phyloP scores from a whole-genome alignment of 2,329 filamentous ascomycete genomes.

The Didymella glomerata region DNA sequence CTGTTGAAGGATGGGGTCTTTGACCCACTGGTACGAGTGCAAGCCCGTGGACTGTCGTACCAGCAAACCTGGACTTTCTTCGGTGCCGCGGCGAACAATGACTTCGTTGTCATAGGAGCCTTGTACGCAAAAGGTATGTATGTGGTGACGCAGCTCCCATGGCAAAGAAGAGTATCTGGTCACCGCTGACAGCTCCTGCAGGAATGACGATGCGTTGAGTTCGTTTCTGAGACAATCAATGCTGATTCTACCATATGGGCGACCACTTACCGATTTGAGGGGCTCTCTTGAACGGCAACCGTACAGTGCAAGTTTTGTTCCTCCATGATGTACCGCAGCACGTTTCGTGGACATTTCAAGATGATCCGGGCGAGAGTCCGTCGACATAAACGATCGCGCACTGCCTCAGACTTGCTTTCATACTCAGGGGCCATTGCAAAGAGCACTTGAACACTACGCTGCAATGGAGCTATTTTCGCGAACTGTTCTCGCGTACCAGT shows the following conservation, averaged over 20 bases:
- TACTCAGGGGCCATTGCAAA: not conserved
- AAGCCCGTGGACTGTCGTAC: conserved; percentile 24
- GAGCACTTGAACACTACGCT: conserved; percentile 20
- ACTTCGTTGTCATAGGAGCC: conserved; percentile 33
- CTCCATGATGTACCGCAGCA: not conserved
- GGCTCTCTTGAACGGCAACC: not conserved
- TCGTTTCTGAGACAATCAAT: not conserved
- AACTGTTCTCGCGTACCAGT: conserved; percentile 10
- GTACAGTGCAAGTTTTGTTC: not conserved
- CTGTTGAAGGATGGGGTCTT: conserved; percentile 24
- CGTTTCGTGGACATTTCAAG: not conserved
- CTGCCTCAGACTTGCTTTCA: not conserved
- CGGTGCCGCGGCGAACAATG: conserved; percentile 24
- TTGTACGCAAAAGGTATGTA: conserved; percentile 31
- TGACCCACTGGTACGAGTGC: conserved; percentile 30
- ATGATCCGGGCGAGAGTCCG: not conserved
- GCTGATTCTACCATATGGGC: not conserved
- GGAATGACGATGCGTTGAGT: not conserved
- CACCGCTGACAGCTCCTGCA: conserved; percentile 1
- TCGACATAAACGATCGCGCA: conserved; percentile 1
- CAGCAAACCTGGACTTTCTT: conserved; percentile 14
- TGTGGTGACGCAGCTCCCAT: conserved; percentile 32
- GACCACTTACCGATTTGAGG: conserved; percentile 1
- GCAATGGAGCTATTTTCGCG: conserved; percentile 20
- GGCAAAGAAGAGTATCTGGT: conserved; percentile 25